Evolutionary conservation across 1,284 basidiomycete genomes (phyloP).

Genomic region (Cutaneotrichosporon arboriforme): DNA sequence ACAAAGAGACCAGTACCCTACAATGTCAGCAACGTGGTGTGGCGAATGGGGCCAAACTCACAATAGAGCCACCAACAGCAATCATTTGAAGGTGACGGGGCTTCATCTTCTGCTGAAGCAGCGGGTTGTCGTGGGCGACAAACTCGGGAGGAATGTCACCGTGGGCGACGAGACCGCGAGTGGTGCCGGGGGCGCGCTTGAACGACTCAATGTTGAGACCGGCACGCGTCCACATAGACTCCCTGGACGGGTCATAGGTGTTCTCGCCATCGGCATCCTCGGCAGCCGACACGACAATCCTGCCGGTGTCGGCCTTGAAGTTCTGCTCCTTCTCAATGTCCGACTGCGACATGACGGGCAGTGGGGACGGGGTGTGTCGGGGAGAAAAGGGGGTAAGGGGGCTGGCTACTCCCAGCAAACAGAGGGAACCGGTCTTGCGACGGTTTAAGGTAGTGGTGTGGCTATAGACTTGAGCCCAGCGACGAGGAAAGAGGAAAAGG

Average conservation of each 20-base stretch:
- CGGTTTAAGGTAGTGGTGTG: too few relatives aligned
- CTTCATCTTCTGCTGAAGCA: slow-evolving; percentile 49
- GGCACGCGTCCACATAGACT: slow-evolving; percentile 42
- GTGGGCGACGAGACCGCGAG: slow-evolving; percentile 34
- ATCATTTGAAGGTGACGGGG: slow-evolving; percentile 45
- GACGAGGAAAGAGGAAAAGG: too few relatives aligned
- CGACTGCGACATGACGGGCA: slow-evolving; percentile 7
- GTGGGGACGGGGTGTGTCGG: background rate
- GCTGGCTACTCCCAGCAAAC: too few relatives aligned
- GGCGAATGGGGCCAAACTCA: slow-evolving; percentile 45
- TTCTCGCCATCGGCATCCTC: slow-evolving; percentile 10
- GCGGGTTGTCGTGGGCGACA: slow-evolving; percentile 34
- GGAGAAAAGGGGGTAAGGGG: too few relatives aligned
- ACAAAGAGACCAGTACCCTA: slow-evolving; percentile 18
- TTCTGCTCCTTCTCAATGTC: slow-evolving; percentile 8
- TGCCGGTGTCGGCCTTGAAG: slow-evolving; percentile 7
- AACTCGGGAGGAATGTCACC: slow-evolving; percentile 34
- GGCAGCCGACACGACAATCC: slow-evolving; percentile 7
- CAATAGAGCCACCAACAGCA: slow-evolving; percentile 52
- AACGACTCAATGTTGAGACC: slow-evolving; percentile 48
- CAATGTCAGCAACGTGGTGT: slow-evolving; percentile 14
- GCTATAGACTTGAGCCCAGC: too few relatives aligned
- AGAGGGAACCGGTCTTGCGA: too few relatives aligned
- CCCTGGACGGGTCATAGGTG: slow-evolving; percentile 47
- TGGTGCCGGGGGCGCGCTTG: slow-evolving; percentile 49